Evolutionary conservation across 192 early-diverging fungal genomes (phyloP).

Genomic region (Haplosporangium gracile): DNA sequence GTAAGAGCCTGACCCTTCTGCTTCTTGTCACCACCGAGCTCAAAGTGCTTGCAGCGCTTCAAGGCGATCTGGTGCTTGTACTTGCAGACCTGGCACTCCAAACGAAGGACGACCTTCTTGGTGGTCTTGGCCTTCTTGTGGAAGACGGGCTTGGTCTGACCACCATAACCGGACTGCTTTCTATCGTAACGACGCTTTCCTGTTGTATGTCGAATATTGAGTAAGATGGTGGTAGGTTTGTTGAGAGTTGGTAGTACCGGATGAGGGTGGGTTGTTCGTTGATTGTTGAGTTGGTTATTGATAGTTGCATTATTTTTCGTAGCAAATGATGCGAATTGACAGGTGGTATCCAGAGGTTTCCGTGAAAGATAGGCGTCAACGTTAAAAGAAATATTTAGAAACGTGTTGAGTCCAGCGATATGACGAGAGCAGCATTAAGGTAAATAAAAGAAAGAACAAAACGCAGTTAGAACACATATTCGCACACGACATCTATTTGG

Average conservation of each 20-base stretch:
- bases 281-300: not conserved
- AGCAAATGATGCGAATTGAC: not conserved
- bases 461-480: not conserved
- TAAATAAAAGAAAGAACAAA: not conserved
- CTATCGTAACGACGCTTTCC: slow-evolving; percentile 96
- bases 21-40: slow-evolving; percentile 99
- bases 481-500: not conserved
- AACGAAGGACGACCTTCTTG: slow-evolving; percentile 99
- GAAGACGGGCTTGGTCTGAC: slow-evolving; percentile 99
- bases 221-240: not conserved
- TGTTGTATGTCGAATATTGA: not conserved
- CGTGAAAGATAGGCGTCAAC: not conserved
- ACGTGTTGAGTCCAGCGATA: not conserved
- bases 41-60: slow-evolving; percentile 99
- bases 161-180: slow-evolving; percentile 99
- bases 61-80: slow-evolving; percentile 97
- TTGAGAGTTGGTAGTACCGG: no score
- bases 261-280: not conserved
- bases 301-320: not conserved
- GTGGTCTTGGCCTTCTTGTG: slow-evolving; percentile 99
- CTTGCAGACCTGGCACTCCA: slow-evolving; percentile 99
- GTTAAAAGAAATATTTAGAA: not conserved
- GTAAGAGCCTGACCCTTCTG: slow-evolving; percentile 67
- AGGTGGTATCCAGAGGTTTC: not conserved
- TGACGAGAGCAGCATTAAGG: not conserved